Conservation (phyloP, 192 early-diverging fungal species). For the Coemansia sp. region DNA sequence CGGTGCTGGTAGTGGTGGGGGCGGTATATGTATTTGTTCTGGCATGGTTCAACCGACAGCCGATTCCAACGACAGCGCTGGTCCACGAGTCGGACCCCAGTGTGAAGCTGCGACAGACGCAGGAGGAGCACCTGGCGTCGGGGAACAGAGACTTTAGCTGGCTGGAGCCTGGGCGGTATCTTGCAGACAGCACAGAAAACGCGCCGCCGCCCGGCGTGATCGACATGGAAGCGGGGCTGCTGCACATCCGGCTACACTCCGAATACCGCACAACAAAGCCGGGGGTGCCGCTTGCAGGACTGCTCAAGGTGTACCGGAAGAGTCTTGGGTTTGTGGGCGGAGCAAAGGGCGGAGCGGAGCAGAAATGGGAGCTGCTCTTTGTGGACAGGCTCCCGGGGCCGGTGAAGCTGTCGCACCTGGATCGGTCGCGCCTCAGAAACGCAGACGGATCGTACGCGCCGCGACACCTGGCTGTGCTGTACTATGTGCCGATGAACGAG, state of each 20-base stretch:
- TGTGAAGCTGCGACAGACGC: constrained; percentile 30
- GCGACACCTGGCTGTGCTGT: constrained; percentile 42
- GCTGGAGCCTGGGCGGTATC: constrained; percentile 39
- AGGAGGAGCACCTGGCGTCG: constrained; percentile 17
- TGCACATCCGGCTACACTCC: constrained; percentile 46
- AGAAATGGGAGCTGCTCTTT: constrained; percentile 50
- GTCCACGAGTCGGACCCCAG: constrained; percentile 38
- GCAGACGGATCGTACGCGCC: constrained; percentile 33
- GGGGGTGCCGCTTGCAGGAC: constrained; percentile 35
- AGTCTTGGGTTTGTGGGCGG: constrained; percentile 21
- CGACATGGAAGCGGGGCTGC: constrained; percentile 31
- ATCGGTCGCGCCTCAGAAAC: constrained; percentile 43
- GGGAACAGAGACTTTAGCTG: constrained; percentile 41
- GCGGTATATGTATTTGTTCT: constrained; percentile 42
- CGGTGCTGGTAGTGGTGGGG: constrained; percentile 45
- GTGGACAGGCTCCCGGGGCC: constrained; percentile 48
- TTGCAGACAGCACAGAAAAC: neutral
- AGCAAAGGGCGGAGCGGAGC: constrained; percentile 3
- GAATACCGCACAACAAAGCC: constrained; percentile 37
- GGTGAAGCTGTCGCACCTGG: constrained; percentile 33
- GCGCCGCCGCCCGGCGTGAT: constrained; percentile 19
- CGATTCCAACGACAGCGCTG: constrained; percentile 48
- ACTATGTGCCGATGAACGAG: constrained; percentile 39
- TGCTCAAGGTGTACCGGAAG: constrained; percentile 51
- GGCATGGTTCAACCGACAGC: constrained; percentile 53